These are phyloP conservation scores for Schizopora paradoxa DNA, from an alignment of 1,284 basidiomycete species.

Conservation along the genomic window DNA sequence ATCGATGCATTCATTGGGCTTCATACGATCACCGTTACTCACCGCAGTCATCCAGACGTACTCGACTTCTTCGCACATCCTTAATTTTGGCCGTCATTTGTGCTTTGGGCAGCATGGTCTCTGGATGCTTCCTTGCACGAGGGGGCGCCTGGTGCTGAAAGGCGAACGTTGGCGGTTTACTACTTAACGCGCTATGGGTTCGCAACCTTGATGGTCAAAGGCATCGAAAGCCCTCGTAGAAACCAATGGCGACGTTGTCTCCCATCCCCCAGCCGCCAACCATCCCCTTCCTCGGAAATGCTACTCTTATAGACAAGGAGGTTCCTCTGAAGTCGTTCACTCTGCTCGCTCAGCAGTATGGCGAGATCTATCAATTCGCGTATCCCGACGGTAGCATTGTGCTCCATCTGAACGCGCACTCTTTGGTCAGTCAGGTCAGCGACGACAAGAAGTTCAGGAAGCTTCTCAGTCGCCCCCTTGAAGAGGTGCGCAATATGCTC, in stretches of 20 bases:
- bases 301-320: conserved; percentile 32
- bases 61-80: too few relatives aligned
- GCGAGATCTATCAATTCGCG: conserved; percentile 41
- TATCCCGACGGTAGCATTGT: conserved; percentile 33
- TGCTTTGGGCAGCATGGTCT: too few relatives aligned
- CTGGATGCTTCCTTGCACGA: too few relatives aligned
- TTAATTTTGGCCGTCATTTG: too few relatives aligned
- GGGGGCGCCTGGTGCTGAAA: too few relatives aligned
- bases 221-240: neutral
- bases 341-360: conserved; percentile 40
- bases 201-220: too few relatives aligned
- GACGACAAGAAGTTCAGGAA: conserved; percentile 45
- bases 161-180: too few relatives aligned
- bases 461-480: conserved; percentile 30
- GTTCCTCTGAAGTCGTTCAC: conserved; percentile 35
- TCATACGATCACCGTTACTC: too few relatives aligned
- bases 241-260: conserved; percentile 14
- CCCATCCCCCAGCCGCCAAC: conserved; percentile 38
- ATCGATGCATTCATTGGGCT: too few relatives aligned
- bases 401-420: conserved; percentile 33
- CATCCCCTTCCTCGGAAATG: conserved; percentile 44
- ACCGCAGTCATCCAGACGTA: too few relatives aligned
- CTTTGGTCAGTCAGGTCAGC: conserved; percentile 39
- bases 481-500: conserved; percentile 36
- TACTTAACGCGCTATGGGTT: neutral